Evolutionary conservation across 2,329 filamentous ascomycete genomes (phyloP), one percentile per base, ranked within the genome.

Genomic region (Colletotrichum tropicale): DNA sequence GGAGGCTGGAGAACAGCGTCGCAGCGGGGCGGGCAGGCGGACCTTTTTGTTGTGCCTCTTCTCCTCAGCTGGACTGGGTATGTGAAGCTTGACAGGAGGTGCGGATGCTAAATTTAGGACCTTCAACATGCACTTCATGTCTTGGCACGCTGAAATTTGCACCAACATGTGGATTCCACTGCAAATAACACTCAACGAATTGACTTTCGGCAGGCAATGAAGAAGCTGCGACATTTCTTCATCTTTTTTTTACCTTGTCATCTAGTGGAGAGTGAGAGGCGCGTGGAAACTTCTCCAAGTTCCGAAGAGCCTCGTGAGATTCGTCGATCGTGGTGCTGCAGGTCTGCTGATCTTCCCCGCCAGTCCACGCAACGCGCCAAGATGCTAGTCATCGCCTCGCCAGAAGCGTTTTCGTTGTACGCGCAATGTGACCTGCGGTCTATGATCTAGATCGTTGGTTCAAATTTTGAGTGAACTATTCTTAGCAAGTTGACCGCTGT

Each of bases 81-180:
- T 26, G 18, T 21, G 56, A 70, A 70, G 67, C 67, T 70, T 70
- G 67, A 62, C 3, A 52, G 56, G 26, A 67, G 52, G 26, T 52
- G 73, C 68, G 61, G 52, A 68, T 75, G 69, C 73, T 75, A 75
- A 66, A 61, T 75, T 73, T 75, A 75, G 70, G 64, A 28, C n/a
- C 34, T n/a, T 38, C 58, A 16, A n/a, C 21, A 68, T 69, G 69
- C 62, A 32, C 4, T 32, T 61, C 1, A 21, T 5, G 43, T 52
- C 43, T 52, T 52, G 43, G 43, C 43, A 52, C 43, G 43, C 24
- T 48, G 21, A 30, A 32, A 26, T 70, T 75, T 26, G 71, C 32
- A 24, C 32, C 38, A 55, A 34, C 26, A 26, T 9, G 30, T 8
- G 72, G 21, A 52, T 52, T 26, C 34, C 72, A 66, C 52, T 15